A percentile compares a stretch with the other conserved stretches of the same genome.
Conservation (phyloP, 1,284 basidiomycete species). For the Sanguinoderma infundibulare region DNA sequence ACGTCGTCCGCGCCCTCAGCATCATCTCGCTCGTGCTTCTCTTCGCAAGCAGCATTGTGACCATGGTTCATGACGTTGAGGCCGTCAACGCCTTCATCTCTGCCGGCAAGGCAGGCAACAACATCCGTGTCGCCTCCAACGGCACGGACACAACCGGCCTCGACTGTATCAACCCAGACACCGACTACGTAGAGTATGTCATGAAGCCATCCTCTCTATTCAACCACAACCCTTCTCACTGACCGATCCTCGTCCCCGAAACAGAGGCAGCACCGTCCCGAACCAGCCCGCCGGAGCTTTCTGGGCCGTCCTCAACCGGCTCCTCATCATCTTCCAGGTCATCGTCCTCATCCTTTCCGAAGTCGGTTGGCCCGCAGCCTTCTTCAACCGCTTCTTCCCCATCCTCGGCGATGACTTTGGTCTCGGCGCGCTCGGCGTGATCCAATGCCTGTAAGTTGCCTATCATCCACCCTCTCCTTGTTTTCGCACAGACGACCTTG, state of each 20-base stretch:
- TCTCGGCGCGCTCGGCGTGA: conserved; percentile 83
- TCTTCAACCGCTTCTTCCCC: conserved; percentile 85
- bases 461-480: background rate
- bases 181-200: conserved; percentile 79
- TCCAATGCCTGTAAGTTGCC: conserved; percentile 63
- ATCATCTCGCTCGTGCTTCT: conserved; percentile 80
- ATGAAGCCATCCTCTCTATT: conserved; percentile 9
- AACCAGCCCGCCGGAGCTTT: conserved; percentile 88
- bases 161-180: conserved; percentile 49
- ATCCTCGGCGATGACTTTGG: conserved; percentile 83
- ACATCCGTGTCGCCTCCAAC: conserved; percentile 27
- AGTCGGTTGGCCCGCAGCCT: conserved; percentile 72
- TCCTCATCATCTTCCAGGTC: conserved; percentile 84
- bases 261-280: conserved; percentile 81
- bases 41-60: conserved; percentile 82
- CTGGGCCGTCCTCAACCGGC: conserved; percentile 84
- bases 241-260: conserved; percentile 5
- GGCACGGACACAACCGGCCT: conserved; percentile 33
- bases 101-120: conserved; percentile 10
- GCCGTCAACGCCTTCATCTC: conserved; percentile 69
- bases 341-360: conserved; percentile 83
- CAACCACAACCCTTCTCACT: background rate
- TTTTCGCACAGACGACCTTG: background rate
- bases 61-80: conserved; percentile 79
- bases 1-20: conserved; percentile 77